phyloP scores from a whole-genome alignment of 2,329 filamentous ascomycete species.

The Phoma sp. region DNA sequence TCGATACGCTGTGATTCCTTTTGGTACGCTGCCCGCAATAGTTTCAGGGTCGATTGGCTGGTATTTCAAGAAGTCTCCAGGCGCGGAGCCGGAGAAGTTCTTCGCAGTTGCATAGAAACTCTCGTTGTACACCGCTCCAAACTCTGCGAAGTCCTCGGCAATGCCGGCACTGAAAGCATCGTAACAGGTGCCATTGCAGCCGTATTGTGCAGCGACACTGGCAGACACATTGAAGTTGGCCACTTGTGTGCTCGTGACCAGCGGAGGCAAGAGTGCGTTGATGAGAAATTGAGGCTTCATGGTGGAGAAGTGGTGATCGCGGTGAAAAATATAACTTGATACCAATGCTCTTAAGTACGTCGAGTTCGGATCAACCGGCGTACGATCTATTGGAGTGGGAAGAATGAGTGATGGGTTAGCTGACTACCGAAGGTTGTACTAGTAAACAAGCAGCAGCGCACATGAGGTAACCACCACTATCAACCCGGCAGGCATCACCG shows the following conservation, averaged over 20 bases:
- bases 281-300: not conserved
- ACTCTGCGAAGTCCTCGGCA: not conserved
- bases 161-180: not conserved
- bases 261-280: not conserved
- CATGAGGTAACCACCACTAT: too few relatives aligned
- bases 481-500: too few relatives aligned
- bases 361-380: not conserved
- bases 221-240: slow-evolving; percentile 9
- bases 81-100: slow-evolving; percentile 5
- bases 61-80: slow-evolving; percentile 8
- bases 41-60: not conserved
- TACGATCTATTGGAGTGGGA: too few relatives aligned
- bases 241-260: not conserved
- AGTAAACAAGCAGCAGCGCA: too few relatives aligned
- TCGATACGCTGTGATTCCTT: not conserved
- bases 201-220: not conserved
- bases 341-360: not conserved
- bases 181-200: slow-evolving; percentile 2
- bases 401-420: too few relatives aligned
- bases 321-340: not conserved
- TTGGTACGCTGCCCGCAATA: not conserved
- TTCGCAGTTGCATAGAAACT: slow-evolving; percentile 8
- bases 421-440: too few relatives aligned
- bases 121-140: not conserved
- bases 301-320: not conserved